Evolutionary conservation across 345 rosid genomes (phyloP).

Genomic region (Hibiscus trionum): DNA sequence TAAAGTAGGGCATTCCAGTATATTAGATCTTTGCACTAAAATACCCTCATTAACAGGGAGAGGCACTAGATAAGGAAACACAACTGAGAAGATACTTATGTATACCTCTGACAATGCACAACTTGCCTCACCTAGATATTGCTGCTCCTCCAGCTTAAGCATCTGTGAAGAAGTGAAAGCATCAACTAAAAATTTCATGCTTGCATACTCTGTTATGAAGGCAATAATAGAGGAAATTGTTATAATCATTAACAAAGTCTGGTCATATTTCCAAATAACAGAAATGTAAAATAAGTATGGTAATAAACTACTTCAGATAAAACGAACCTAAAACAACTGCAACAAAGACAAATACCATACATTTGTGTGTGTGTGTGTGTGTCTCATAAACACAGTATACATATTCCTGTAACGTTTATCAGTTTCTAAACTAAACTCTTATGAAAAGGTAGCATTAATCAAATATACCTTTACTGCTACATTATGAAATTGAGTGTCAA

Average conservation of each 20-base stretch:
- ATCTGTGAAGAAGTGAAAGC: slow-evolving; percentile 34
- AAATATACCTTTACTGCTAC: slow-evolving; percentile 27
- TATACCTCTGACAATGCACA: slow-evolving; percentile 58
- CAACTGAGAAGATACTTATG: slow-evolving; percentile 3
- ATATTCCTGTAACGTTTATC: neutral
- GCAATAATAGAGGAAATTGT: neutral
- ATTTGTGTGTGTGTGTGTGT: too few relatives aligned
- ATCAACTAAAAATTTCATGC: neutral
- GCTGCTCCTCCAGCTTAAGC: slow-evolving; percentile 70
- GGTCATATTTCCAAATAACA: neutral
- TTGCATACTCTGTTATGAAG: slow-evolving; percentile 7
- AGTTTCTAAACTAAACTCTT: neutral
- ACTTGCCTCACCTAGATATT: slow-evolving; percentile 64
- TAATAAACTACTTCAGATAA: neutral
- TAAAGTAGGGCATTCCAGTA: neutral
- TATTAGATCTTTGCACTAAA: neutral
- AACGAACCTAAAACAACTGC: neutral
- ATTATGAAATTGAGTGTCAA: slow-evolving; percentile 72
- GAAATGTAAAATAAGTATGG: neutral
- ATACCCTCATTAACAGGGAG: neutral
- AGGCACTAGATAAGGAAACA: neutral
- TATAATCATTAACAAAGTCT: neutral
- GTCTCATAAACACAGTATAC: too few relatives aligned
- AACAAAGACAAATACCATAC: neutral
- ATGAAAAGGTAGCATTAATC: neutral